A percentile compares a stretch with the other conserved stretches of the same genome.
These are phyloP conservation scores for Penicillium sp. DNA, from an alignment of 2,329 filamentous ascomycete genomes.

Conservation along the genomic window DNA sequence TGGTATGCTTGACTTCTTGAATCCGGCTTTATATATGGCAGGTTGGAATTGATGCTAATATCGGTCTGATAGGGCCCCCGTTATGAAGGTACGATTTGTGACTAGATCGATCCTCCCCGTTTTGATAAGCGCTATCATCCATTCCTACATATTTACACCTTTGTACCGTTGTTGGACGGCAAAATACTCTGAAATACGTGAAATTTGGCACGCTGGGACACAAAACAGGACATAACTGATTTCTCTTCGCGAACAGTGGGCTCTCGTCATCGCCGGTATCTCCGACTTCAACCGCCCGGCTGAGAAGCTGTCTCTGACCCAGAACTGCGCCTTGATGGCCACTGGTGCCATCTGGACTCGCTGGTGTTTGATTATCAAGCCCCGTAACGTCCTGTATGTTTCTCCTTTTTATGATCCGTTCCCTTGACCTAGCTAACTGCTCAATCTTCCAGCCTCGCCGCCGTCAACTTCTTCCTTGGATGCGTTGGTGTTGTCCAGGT, in stretches of 20 bases:
- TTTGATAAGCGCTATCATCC: conserved; percentile 3
- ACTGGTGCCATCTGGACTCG: conserved; percentile 97
- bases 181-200: not conserved
- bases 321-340: conserved; percentile 85
- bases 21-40: not conserved
- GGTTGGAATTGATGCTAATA: conserved; percentile 5
- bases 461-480: conserved; percentile 98
- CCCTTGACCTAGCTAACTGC: conserved; percentile 9
- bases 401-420: not conserved
- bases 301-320: conserved; percentile 87
- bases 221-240: conserved; percentile 6
- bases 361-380: conserved; percentile 97
- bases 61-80: conserved; percentile 68
- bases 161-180: not conserved
- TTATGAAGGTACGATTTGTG: conserved; percentile 71
- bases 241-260: conserved; percentile 63
- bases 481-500: conserved; percentile 83
- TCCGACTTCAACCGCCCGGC: conserved; percentile 89
- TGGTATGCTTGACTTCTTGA: conserved; percentile 60
- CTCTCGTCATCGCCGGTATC: conserved; percentile 86
- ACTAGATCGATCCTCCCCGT: conserved; percentile 6
- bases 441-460: conserved; percentile 65
- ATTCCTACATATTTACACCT: not conserved
- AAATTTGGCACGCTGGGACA: not conserved
- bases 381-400: conserved; percentile 81